A percentile compares a stretch with the other conserved stretches of the same genome.
phyloP scores from a whole-genome alignment of 257 asterid species.

The Solanum dulcamara region DNA sequence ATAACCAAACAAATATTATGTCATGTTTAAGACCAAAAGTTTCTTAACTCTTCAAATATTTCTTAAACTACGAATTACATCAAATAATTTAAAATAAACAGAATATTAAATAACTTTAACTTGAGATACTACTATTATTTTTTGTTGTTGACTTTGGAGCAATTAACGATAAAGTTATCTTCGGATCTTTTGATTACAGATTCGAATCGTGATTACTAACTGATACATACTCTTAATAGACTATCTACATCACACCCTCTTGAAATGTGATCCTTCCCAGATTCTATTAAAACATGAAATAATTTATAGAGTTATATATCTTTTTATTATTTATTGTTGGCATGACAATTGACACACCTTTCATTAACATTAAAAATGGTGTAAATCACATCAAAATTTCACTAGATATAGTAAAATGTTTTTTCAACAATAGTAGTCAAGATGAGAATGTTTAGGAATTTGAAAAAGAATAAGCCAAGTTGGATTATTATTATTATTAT shows the following conservation, averaged over 20 bases:
- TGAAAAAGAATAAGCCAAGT: background rate
- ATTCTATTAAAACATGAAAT: background rate
- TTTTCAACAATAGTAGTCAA: background rate
- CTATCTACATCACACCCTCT: background rate
- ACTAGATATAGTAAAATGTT: background rate
- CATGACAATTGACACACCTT: background rate
- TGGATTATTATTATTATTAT: background rate
- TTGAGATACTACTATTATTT: background rate
- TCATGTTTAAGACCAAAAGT: background rate
- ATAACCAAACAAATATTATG: background rate
- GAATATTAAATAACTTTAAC: background rate
- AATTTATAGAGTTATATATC: background rate
- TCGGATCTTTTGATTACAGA: background rate
- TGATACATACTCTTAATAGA: background rate
- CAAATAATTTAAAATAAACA: background rate
- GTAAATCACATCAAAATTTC: background rate
- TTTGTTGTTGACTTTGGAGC: background rate
- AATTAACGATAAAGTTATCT: background rate
- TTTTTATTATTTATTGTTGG: background rate
- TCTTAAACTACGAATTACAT: background rate
- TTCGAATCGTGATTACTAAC: background rate
- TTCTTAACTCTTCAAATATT: background rate
- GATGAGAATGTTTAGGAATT: constrained; percentile 3
- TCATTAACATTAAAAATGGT: background rate
- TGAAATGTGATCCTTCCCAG: background rate